Evolutionary conservation across 352 stramenopile species (phyloP).

Genomic region (Pseudoperonospora humuli): DNA sequence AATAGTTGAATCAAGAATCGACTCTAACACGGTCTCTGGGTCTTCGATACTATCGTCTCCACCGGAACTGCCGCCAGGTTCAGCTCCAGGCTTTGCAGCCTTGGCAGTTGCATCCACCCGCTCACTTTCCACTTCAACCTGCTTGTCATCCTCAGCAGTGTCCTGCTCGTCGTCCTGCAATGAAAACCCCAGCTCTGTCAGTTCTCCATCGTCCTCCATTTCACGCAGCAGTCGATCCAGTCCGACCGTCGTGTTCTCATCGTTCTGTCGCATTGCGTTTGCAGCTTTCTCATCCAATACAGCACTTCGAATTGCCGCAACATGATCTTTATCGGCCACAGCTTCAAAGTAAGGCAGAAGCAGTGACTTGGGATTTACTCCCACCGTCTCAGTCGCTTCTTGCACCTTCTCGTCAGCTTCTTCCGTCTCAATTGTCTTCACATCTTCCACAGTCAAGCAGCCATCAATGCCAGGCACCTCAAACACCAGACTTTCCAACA

Average conservation of each 20-base stretch:
- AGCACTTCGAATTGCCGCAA: slow-evolving; percentile 43
- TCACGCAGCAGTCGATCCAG: slow-evolving; percentile 64
- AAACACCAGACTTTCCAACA: slow-evolving; percentile 40
- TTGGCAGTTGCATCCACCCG: not conserved
- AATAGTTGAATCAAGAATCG: slow-evolving; percentile 26
- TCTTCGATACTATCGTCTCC: slow-evolving; percentile 13
- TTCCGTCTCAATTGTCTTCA: slow-evolving; percentile 20
- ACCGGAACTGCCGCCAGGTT: not conserved
- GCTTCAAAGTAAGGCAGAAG: slow-evolving; percentile 65
- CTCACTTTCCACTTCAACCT: slow-evolving; percentile 1
- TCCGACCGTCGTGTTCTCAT: slow-evolving; percentile 45
- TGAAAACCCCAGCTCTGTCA: slow-evolving; percentile 51
- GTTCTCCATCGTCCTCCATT: slow-evolving; percentile 60
- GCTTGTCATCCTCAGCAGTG: not conserved
- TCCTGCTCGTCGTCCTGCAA: slow-evolving; percentile 31
- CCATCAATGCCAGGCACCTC: slow-evolving; percentile 44
- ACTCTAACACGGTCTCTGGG: slow-evolving; percentile 46
- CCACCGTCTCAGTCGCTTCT: slow-evolving; percentile 28
- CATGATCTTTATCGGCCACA: slow-evolving; percentile 37
- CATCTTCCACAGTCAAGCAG: slow-evolving; percentile 44
- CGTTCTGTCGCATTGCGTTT: slow-evolving; percentile 40
- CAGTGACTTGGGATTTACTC: slow-evolving; percentile 43
- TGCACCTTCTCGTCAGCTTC: not conserved
- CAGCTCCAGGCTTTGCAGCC: not conserved
- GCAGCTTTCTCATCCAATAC: slow-evolving; percentile 62